Evolutionary conservation across 1,284 basidiomycete species (phyloP).

Genomic region (Microstroma glucosiphilum): DNA sequence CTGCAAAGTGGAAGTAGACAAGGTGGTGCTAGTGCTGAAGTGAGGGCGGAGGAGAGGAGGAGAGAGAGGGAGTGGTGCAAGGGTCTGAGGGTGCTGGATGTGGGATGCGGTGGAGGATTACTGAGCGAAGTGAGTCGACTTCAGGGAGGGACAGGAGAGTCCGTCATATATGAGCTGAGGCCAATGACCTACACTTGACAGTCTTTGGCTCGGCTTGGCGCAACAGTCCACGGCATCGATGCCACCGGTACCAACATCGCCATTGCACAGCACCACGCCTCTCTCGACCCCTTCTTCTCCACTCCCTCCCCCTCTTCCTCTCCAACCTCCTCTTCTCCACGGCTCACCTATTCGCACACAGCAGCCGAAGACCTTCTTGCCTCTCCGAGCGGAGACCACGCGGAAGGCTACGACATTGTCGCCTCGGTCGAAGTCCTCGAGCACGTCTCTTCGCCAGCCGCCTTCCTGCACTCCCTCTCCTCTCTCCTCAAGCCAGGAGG

Average conservation of each 20-base stretch:
- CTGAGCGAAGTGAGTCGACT: slow-evolving; percentile 69
- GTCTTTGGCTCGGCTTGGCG: slow-evolving; percentile 82
- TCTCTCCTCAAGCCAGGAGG: slow-evolving; percentile 68
- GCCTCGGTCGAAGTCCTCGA: slow-evolving; percentile 98
- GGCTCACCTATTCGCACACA: slow-evolving; percentile 66
- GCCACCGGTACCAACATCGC: slow-evolving; percentile 79
- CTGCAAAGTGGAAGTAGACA: slow-evolving; percentile 23
- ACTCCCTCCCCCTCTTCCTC: slow-evolving; percentile 8
- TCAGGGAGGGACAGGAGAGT: neutral
- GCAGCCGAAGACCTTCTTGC: slow-evolving; percentile 70
- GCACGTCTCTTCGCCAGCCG: slow-evolving; percentile 85
- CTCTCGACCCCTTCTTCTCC: slow-evolving; percentile 61
- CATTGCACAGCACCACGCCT: slow-evolving; percentile 77
- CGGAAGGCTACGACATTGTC: slow-evolving; percentile 84
- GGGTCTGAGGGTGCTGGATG: slow-evolving; percentile 68
- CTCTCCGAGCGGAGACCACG: slow-evolving; percentile 51
- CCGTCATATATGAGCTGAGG: neutral
- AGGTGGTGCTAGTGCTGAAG: slow-evolving; percentile 31
- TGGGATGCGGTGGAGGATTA: slow-evolving; percentile 92
- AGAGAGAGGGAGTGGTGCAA: slow-evolving; percentile 51
- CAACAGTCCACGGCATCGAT: slow-evolving; percentile 78
- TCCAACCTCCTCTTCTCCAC: slow-evolving; percentile 12
- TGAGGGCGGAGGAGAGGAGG: slow-evolving; percentile 29
- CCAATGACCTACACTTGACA: slow-evolving; percentile 45
- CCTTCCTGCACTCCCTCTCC: slow-evolving; percentile 57